These are phyloP conservation scores for Boechera retrofracta DNA, from an alignment of 345 rosid species.

Conservation along the genomic window DNA sequence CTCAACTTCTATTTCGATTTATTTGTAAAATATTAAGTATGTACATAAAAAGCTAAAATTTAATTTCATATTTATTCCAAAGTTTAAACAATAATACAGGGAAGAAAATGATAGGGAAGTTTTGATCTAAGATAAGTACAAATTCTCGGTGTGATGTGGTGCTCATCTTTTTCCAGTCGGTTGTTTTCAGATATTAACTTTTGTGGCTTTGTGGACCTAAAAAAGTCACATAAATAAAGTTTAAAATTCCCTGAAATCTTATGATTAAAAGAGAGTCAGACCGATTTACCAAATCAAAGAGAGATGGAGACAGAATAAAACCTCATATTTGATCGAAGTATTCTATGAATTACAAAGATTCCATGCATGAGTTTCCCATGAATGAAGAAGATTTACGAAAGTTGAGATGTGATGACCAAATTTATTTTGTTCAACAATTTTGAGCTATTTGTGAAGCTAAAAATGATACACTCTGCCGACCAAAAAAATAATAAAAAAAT, in stretches of 20 bases:
- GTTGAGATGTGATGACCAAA: constrained; percentile 28
- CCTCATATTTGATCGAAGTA: constrained; percentile 14
- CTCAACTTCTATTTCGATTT: neutral
- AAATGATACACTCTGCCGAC: neutral
- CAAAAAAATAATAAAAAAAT: neutral
- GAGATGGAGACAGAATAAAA: constrained; percentile 10
- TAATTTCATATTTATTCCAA: constrained; percentile 10
- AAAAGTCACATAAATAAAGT: constrained; percentile 4
- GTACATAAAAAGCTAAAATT: neutral
- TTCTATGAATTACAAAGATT: neutral
- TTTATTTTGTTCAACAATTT: constrained; percentile 40
- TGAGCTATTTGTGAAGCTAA: constrained; percentile 3
- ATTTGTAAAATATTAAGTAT: neutral
- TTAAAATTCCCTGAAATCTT: constrained; percentile 1
- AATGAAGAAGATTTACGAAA: constrained; percentile 9
- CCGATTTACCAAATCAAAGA: constrained; percentile 22
- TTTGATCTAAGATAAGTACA: constrained; percentile 38
- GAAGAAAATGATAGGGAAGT: constrained; percentile 25
- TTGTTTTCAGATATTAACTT: constrained; percentile 36
- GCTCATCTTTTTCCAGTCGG: constrained; percentile 19
- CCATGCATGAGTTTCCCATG: neutral
- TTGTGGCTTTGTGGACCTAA: constrained; percentile 30
- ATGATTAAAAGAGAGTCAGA: constrained; percentile 8
- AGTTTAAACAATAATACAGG: neutral
- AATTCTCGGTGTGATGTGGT: constrained; percentile 11